Evolutionary conservation across 1,284 basidiomycete species (phyloP), one percentile per base, ranked within the genome.

Genomic region (Sanghuangporus baumii): DNA sequence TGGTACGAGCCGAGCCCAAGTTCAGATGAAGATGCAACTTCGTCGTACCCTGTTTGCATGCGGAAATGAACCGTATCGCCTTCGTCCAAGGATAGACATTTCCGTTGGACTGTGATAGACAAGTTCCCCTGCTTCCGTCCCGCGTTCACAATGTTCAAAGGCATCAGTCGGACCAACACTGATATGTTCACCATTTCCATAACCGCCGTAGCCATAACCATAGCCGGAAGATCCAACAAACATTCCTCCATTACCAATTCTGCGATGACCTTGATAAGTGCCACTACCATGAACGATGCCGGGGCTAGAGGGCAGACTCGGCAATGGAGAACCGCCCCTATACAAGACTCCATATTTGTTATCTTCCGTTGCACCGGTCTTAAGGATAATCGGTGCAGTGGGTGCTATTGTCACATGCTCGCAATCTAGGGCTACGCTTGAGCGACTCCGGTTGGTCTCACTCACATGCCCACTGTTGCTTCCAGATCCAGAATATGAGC

Each of bases 361-460:
- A 60, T 83, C 80, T 7, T 78, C 81, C 2, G 79, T 74, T 36
- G 79, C 81, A 0, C 79, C 81, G 23, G 91, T 93, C 79, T 98
- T 99, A 69, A 99, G 81, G 52, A 93, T 84, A 1, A 96, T 96
- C 0, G 96, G 96, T 0, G 95, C 91, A 66, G 99, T 96, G 54
- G 94, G 91, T 12, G 94, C 95, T 66, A 98, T 99, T 5, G 94
- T 96, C 66, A 93, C 81, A 62, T 88, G 83, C 51, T 87, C 84
- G 48, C 81, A 78, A 47, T 82, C 79, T 6, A 69, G 69, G 9
- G 66, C 61, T n/a, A 55, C 37, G 11, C 69, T 71, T 18, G 54
- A 59, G 16, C 60, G 51, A n/a, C 55, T 43, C 12, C 54, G 64
- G 18, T 57, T 43, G 6, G 50, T 38, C 20, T 52, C 47, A 48